Evolutionary conservation across 2,329 filamentous ascomycete genomes (phyloP).

Genomic region (Fragosphaeria purpurea): DNA sequence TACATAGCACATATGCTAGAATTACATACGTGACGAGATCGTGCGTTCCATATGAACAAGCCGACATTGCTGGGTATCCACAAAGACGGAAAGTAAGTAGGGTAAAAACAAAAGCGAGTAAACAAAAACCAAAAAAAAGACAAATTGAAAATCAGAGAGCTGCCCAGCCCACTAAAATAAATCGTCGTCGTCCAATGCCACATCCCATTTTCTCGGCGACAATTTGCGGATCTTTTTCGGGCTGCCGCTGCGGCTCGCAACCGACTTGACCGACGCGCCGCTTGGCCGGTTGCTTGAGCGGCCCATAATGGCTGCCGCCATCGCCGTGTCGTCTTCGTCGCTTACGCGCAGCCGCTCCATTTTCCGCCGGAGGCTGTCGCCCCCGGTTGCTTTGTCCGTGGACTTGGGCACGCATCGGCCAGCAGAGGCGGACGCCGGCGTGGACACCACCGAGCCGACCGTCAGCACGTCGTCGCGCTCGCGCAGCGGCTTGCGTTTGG

Average conservation of each 20-base stretch:
- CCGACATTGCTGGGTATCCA: conserved; percentile 3
- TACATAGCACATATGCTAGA: no score
- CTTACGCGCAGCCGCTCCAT: conserved; percentile 42
- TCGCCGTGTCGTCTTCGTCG: conserved; percentile 19
- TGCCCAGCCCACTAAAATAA: conserved; percentile 17
- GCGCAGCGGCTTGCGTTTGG: conserved; percentile 44
- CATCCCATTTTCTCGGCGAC: conserved; percentile 38
- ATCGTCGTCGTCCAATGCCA: conserved; percentile 28
- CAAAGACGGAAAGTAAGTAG: neutral
- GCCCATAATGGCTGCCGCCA: conserved; percentile 3
- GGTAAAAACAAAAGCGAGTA: neutral
- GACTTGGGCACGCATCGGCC: neutral
- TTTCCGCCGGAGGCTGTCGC: conserved; percentile 30
- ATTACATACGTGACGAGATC: no score
- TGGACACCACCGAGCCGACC: conserved; percentile 1
- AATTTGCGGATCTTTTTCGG: conserved; percentile 46
- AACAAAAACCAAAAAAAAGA: neutral
- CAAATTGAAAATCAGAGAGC: neutral
- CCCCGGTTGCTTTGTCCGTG: neutral
- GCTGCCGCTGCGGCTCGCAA: conserved; percentile 24
- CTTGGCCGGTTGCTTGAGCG: conserved; percentile 7
- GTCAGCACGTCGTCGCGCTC: conserved; percentile 39
- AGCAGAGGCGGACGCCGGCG: conserved; percentile 6
- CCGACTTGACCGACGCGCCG: conserved; percentile 8
- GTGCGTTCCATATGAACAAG: neutral